phyloP scores from a whole-genome alignment of 1,139 yeast genomes.

The Suhomyces guaymorum region DNA sequence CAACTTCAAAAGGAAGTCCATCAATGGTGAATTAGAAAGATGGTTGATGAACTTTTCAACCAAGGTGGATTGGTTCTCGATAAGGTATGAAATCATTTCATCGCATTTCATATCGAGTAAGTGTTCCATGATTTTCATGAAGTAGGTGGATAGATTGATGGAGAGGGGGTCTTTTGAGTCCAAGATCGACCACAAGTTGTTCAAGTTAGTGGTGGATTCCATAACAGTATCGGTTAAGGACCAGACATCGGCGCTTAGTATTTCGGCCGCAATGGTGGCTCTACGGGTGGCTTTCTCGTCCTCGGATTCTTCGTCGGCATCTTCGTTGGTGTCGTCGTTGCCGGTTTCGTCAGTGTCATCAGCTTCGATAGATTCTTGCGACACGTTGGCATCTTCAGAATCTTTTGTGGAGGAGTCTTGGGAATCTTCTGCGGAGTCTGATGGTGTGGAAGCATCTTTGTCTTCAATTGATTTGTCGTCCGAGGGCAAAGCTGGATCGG shows the following conservation, averaged over 20 bases:
- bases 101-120: conserved; percentile 87
- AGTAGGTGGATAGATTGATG: conserved; percentile 78
- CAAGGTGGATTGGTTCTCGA: conserved; percentile 62
- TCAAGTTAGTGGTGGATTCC: conserved; percentile 67
- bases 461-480: not conserved
- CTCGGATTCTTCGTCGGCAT: conserved; percentile 31
- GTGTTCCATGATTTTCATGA: conserved; percentile 94
- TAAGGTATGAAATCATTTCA: conserved; percentile 68
- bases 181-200: conserved; percentile 76
- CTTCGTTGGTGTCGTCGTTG: conserved; percentile 25
- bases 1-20: conserved; percentile 77
- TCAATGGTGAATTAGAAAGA: conserved; percentile 80
- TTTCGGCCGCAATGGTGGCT: conserved; percentile 89
- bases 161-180: conserved; percentile 61
- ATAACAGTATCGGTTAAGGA: conserved; percentile 88
- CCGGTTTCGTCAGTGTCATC: conserved; percentile 26
- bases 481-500: conserved; percentile 3
- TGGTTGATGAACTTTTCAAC: conserved; percentile 74
- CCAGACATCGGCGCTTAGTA: conserved; percentile 92
- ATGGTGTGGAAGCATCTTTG: too few species aligned
- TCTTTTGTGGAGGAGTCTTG: too few species aligned
- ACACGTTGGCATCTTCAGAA: too few species aligned
- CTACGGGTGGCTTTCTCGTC: conserved; percentile 64
- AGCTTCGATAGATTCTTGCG: too few species aligned
- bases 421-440: conserved; percentile 5